A percentile compares a stretch with the other conserved stretches of the same genome.
phyloP scores from a whole-genome alignment of 176 grass and related monocot genomes.

The Rhynchospora pubera region DNA sequence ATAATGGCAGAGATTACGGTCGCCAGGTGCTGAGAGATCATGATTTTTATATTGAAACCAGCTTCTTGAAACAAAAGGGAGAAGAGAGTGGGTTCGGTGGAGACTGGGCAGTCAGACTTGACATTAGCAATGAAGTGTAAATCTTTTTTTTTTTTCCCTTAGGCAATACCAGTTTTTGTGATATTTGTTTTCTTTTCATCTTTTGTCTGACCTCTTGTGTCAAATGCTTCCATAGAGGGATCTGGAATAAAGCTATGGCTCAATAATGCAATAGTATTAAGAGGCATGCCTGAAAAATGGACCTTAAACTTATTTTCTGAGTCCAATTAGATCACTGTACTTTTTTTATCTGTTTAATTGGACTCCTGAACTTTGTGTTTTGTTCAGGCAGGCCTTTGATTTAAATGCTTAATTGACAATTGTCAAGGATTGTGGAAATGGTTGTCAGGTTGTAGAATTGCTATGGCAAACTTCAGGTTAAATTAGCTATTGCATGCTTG shows the following conservation, averaged over 20 bases:
- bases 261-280: background rate
- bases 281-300: background rate
- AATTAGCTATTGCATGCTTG: background rate
- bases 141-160: background rate
- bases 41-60: slow-evolving; percentile 58
- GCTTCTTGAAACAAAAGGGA: slow-evolving; percentile 88
- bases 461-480: too few species aligned
- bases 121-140: slow-evolving; percentile 45
- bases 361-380: background rate
- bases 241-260: background rate
- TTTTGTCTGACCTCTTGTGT: background rate
- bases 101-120: slow-evolving; percentile 81
- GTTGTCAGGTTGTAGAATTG: too few species aligned
- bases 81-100: slow-evolving; percentile 77
- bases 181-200: background rate
- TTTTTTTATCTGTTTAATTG: background rate
- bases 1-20: slow-evolving; percentile 90
- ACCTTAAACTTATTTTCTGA: background rate
- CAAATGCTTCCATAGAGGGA: background rate
- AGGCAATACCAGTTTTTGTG: background rate
- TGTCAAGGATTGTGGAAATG: too few species aligned
- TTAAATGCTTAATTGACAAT: background rate
- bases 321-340: background rate
- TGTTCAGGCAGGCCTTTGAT: background rate
- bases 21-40: slow-evolving; percentile 70